These are phyloP conservation scores for Linnemannia zychae DNA, from an alignment of 192 early-diverging fungal genomes.

Conservation along the genomic window DNA sequence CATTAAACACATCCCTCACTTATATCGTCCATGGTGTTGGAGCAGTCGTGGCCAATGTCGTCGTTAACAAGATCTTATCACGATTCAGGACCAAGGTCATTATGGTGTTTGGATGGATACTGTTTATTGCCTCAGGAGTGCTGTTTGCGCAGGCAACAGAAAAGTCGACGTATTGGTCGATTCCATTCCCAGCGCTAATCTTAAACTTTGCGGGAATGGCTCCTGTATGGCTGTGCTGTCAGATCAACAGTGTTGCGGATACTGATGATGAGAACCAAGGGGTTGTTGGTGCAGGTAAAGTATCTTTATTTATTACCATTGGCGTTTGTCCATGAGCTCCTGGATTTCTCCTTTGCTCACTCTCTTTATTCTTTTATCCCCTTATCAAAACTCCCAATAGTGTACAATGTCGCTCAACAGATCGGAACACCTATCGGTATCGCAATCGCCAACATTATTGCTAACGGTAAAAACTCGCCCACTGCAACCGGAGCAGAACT, in stretches of 20 bases:
- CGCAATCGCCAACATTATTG: slow-evolving; percentile 50
- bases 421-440: slow-evolving; percentile 55
- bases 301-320: not conserved
- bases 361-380: not conserved
- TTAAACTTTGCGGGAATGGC: slow-evolving; percentile 15
- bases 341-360: too few relatives aligned
- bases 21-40: slow-evolving; percentile 16
- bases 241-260: slow-evolving; percentile 17
- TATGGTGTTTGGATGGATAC: slow-evolving; percentile 12
- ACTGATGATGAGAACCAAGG: slow-evolving; percentile 19
- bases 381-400: too few relatives aligned
- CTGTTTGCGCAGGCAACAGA: not conserved
- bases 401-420: slow-evolving; percentile 48
- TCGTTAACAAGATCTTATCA: not conserved
- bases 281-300: slow-evolving; percentile 7
- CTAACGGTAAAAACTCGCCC: slow-evolving; percentile 28
- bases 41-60: not conserved
- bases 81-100: slow-evolving; percentile 10
- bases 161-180: slow-evolving; percentile 3
- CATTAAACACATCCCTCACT: not conserved
- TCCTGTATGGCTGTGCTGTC: slow-evolving; percentile 15
- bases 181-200: slow-evolving; percentile 10
- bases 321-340: too few relatives aligned
- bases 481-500: slow-evolving; percentile 20
- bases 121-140: slow-evolving; percentile 7